Percentiles rank a stretch among this genome's conserved stretches.
phyloP scores from a whole-genome alignment of 2,329 filamentous ascomycete species.

The Lecanicillium sp. region DNA sequence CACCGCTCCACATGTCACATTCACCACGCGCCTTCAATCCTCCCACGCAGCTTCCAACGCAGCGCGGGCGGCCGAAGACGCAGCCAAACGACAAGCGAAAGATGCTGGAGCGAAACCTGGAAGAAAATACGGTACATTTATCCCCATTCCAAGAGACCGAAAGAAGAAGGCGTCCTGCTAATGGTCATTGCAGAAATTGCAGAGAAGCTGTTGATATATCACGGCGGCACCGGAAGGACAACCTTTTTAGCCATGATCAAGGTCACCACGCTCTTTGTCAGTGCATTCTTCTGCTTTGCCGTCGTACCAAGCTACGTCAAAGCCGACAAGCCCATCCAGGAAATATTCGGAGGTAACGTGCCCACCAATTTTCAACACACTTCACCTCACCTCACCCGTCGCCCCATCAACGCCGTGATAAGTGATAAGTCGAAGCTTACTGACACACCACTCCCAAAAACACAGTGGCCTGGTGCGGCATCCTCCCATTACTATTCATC shows the following conservation, averaged over 20 bases:
- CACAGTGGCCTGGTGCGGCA: conserved; percentile 48
- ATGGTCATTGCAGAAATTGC: conserved; percentile 35
- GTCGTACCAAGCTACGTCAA: conserved; percentile 51
- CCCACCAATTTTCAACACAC: conserved; percentile 8
- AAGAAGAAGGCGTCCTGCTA: too few relatives aligned
- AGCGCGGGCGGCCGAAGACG: neutral
- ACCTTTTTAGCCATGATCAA: conserved; percentile 64
- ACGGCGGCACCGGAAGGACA: conserved; percentile 59
- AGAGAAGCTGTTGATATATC: conserved; percentile 61
- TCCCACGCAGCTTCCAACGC: neutral
- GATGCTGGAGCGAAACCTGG: neutral
- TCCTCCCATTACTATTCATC: conserved; percentile 57
- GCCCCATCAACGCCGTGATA: too few relatives aligned
- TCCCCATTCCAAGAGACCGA: neutral
- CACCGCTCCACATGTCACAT: too few relatives aligned
- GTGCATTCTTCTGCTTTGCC: conserved; percentile 56
- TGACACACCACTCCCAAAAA: conserved; percentile 2
- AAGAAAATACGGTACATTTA: too few relatives aligned
- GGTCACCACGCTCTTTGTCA: conserved; percentile 61
- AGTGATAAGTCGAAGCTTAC: neutral
- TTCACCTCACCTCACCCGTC: too few relatives aligned
- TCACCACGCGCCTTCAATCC: conserved; percentile 1
- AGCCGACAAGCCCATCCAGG: conserved; percentile 26
- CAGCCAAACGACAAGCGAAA: conserved; percentile 5
- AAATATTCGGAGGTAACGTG: conserved; percentile 30